Evolutionary conservation across 2,329 filamentous ascomycete species (phyloP), one percentile per base, ranked within the genome.

Genomic region (Magnaporthiopsis rhizophila): DNA sequence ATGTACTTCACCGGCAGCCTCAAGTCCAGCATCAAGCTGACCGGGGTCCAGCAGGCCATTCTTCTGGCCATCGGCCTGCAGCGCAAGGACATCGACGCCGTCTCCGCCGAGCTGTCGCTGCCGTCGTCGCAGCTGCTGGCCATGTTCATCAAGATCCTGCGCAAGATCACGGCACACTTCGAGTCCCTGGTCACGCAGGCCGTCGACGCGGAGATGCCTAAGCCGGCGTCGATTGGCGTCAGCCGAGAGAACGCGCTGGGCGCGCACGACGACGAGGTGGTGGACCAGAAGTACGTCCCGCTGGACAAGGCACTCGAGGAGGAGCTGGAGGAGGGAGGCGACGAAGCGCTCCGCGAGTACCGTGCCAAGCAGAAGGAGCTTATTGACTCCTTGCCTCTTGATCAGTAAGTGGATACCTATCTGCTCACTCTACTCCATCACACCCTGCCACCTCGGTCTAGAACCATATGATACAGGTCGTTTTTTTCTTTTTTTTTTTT

Each of bases 61-160:
- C 83, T 99, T 21, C 83, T 98, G n/a, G 92, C 91, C 7, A 86
- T 96, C 61, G 95, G 96, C 26, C 79, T 98, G 66, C 96, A 99
- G 76, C 87, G 90, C 69, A 98, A 98, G 79, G 88, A 90, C 56
- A 80, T 99, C 34, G 91, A 95, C 18, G 84, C 85, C 15, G 79
- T 97, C 11, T 89, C 93, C 67, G 86, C 88, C 67, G 95, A 99
- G 72, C 77, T 97, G 3, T 83, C 83, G 9, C 78, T 97, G 7
- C 86, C 86, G 0, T 83, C 86, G 2, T 89, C 87, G 59, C 95
- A 98, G 78, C 80, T 97, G 3, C 81, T 99, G 67, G 93, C 94
- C 66, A 96, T 98, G 89, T 98, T 99, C 76, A 91, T 97, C 75
- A 99, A 99, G 81, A 89, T 97, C 66, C 83, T 97, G 66, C 87